Base-by-base conservation (phyloP, 148 eudicot genomes). In the Linanthus parryae region DNA sequence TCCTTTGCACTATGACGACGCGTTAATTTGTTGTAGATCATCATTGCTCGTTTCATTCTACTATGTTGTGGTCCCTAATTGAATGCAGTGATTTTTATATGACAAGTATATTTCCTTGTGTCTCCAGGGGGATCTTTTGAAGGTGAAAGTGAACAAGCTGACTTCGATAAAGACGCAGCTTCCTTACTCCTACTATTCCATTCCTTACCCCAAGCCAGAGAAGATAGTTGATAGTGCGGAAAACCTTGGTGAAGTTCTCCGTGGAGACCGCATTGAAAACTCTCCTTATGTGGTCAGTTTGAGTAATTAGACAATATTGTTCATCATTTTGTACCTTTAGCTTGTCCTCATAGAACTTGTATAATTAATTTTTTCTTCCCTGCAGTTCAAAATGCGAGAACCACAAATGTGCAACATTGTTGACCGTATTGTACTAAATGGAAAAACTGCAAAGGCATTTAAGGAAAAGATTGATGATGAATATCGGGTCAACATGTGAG, bases 201-300 rank as follows among this genome's bases (percentile, higher is more conserved):
- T 70, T 34, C 80, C 80, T 36, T 75, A 66, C 43, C 70, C 75
- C 52, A 56, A 39, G 47, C 79, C 79, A 22, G 17, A 57, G 19
- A 41, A 54, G 37, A 74, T 74, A 51, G 56, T 69, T 44, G 79
- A 74, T 55, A 74, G 75, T 63, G 75, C 80, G 2, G 80, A 75
- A 59, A 70, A 75, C 63, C 71, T 70, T 54, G 80, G 75, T 5
- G 80, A 75, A 59, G 80, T 75, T 62, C 69, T 75, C 50, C 80
- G 73, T 44, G 75, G 80, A 46, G 75, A 70, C 62, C 75, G 80
- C 30, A 70, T 75, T 62, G 75, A 75, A 57, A 70, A 75, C 56
- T 75, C 80, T 49, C 75, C 75, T 20, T 75, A 62, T 59, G 75
- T 30, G 75, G 80, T 69, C 17, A 57, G 50, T 4, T 39, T 36